Evolutionary conservation across 2,329 filamentous ascomycete species (phyloP), one percentile per base, ranked within the genome.

Genomic region (Pleoardoris graminearum): DNA sequence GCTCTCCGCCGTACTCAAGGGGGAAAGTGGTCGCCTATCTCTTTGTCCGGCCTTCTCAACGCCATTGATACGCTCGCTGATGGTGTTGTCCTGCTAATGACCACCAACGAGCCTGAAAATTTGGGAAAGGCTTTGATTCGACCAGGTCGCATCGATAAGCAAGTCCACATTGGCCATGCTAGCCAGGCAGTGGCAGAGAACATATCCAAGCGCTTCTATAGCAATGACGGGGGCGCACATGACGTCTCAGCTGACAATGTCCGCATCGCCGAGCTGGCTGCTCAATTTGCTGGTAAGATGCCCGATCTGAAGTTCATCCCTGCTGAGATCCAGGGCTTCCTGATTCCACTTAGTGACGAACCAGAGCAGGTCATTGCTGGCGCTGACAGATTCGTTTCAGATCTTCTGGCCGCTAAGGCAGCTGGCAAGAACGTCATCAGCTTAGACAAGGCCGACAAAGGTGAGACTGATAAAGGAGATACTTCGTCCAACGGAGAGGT

Each of bases 91-190:
- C n/a, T n/a, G n/a, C n/a, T n/a, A n/a, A n/a, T n/a, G n/a, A n/a
- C n/a, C n/a, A n/a, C n/a, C n/a, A n/a, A n/a, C n/a, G n/a, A n/a
- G n/a, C n/a, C n/a, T n/a, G n/a, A n/a, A n/a, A n/a, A n/a, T 29
- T 29, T 29, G 27, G 89, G 92, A 65, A 80, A 85, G 38, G 89
- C 88, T 0, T 79, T 94, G 4, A 85, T 91, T 43, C 80, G 89
- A 0, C 88, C 89, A 0, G 88, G 89, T 1, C 79, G 88, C 1
- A 85, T 92, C 3, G 87, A 90, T 60, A 78, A 83, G 70, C 82
- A 88, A 53, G 80, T 90, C 1, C 76, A 77, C 8, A 88, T 91
- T 70, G 79, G 67, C 4, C 67, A 75, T 1, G 77, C 77, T 0
- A 75, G 70, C 22, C 60, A 61, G 17, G 66, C 67, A 1, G 76